Evolutionary conservation across 2,329 filamentous ascomycete species (phyloP), one percentile per base, ranked within the genome.

Genomic region (Claviceps spartinae): DNA sequence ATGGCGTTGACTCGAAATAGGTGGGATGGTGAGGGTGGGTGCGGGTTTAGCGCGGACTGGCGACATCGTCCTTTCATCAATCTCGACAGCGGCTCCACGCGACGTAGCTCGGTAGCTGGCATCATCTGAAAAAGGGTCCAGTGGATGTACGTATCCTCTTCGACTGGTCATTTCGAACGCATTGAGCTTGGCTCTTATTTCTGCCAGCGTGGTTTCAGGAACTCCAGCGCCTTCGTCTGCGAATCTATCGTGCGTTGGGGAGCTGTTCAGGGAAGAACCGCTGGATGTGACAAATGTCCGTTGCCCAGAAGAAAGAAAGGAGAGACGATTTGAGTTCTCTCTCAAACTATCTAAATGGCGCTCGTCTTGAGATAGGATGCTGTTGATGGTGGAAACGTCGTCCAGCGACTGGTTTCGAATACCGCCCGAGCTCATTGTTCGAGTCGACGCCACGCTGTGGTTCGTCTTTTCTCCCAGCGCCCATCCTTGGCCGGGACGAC

Each of bases 231-330:
- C 47, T 16, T 8, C 47, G 9, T 52, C 53, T 8, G 40, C 44
- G 26, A 50, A 52, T 45, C 34, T 77, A 38, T 77, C 74, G 13
- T 72, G 68, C 1, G 71, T 72, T 0, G 81, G 80, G 1, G 80
- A 83, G 52, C 69, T 72, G 16, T 76, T 70, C 2, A 78, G 76
- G 0, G 80, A 82, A 0, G 79, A 81, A 34, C 70, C 73, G 18
- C 74, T 72, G 0, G 80, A 82, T 2, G 79, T 82, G 7, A 81
- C 60, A 26, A 79, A 66, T 3, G 81, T 83, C 53, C 77, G 71
- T 60, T 82, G 78, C 6, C 77, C 76, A 5, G 78, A 81, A 2
- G 81, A 83, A 41, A 81, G 70, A 55, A 73, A 77, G 0, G 81
- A 83, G 4, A 80, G 69, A 5, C 81, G 73, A 55, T 80, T 73